These are phyloP conservation scores for Danielozyma ontarioensis DNA, from an alignment of 805 yeast genomes.

Conservation along the genomic window DNA sequence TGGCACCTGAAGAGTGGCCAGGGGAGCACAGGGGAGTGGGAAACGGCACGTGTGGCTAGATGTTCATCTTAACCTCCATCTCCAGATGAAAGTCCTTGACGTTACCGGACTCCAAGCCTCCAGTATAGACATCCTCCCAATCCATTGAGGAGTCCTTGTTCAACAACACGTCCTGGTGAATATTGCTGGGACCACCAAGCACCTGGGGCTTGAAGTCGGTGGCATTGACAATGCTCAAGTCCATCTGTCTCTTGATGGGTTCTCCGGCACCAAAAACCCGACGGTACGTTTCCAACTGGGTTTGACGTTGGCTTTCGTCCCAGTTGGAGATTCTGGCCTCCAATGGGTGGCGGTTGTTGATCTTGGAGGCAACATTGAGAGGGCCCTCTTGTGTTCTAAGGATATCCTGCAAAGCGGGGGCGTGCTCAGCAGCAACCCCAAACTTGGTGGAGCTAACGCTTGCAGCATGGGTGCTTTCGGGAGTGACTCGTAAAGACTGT, in stretches of 20 bases:
- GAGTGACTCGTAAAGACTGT: constrained; percentile 51
- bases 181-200: constrained; percentile 51
- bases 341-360: constrained; percentile 81
- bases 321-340: constrained; percentile 71
- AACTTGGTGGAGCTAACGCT: constrained; percentile 47
- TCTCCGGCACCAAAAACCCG: constrained; percentile 89
- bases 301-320: constrained; percentile 70
- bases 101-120: constrained; percentile 40
- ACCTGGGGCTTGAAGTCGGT: constrained; percentile 65
- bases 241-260: constrained; percentile 91
- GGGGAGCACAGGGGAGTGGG: too few relatives aligned
- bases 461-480: constrained; percentile 42
- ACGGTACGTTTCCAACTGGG: constrained; percentile 72
- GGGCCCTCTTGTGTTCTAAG: constrained; percentile 66
- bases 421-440: constrained; percentile 57
- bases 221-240: constrained; percentile 62
- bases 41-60: too few relatives aligned
- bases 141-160: constrained; percentile 75
- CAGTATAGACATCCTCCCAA: constrained; percentile 90
- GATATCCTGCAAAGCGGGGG: constrained; percentile 67
- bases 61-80: constrained; percentile 60
- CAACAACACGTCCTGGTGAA: constrained; percentile 73
- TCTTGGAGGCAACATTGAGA: constrained; percentile 49
- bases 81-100: constrained; percentile 63
- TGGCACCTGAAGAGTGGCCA: too few relatives aligned